These are phyloP conservation scores for Microsporum ferrugineum DNA, from an alignment of 2,329 filamentous ascomycete species.

Conservation along the genomic window DNA sequence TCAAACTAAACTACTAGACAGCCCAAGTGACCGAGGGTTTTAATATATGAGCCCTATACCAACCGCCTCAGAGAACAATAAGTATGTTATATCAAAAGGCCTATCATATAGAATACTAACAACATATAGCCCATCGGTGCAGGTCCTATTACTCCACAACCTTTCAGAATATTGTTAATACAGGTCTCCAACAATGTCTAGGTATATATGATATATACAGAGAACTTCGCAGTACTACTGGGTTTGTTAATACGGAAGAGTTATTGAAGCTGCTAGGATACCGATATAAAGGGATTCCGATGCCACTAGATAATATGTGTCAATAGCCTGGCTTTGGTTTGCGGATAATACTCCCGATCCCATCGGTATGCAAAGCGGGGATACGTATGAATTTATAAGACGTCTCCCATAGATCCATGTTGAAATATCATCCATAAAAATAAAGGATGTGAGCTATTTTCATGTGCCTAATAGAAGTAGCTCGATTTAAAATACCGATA, in stretches of 20 bases:
- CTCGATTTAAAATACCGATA: not conserved
- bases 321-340: not conserved
- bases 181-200: not conserved
- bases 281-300: not conserved
- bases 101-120: not conserved
- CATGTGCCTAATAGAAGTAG: not conserved
- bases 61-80: not conserved
- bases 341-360: not conserved
- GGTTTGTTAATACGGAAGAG: not conserved
- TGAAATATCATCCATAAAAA: not conserved
- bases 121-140: not conserved
- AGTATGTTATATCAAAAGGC: not conserved
- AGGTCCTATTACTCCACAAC: not conserved
- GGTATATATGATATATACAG: not conserved
- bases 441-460: not conserved
- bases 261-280: not conserved
- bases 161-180: not conserved
- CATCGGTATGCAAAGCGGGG: not conserved
- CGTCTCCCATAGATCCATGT: not conserved
- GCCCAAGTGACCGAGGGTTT: no score
- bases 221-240: not conserved
- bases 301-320: not conserved
- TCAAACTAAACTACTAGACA: no score
- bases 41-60: not conserved
- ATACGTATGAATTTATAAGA: not conserved